Base-by-base conservation (phyloP, 306 rosid species). In the Lagenaria siceraria region DNA sequence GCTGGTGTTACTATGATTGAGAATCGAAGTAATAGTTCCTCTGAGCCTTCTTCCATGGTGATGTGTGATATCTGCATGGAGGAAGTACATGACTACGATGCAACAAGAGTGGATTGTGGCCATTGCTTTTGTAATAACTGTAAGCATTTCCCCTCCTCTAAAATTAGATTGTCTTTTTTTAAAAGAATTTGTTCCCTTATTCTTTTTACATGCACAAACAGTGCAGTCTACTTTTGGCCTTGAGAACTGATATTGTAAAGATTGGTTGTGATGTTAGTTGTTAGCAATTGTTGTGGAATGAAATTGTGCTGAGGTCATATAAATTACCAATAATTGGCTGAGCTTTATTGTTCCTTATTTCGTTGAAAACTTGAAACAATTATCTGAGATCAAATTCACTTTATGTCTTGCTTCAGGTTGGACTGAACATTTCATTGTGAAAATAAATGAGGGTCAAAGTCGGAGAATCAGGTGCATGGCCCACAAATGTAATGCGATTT, bases 361-460 rank as follows among this genome's bases (percentile, higher is more conserved):
- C 10, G 31, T 42, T 42, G 75, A 22, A 69, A 40, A 6, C 40
- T 21, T 75, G 49, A 24, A 35, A 70, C 46, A 40, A 5, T 55
- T 74, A 43, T 31, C 6, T 46, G 42, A 58, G 24, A 18, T 52
- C 38, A 21, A 79, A 31, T n/a, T 76, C 52, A 51, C 22, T 52
- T 42, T 61, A 18, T 61, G 51, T 70, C 15, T 75, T 70, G 59
- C 81, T 61, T 56, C 82, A 92, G 97, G 97, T 85, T 95, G 99
- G 99, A 90, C 88, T 12, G 89, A 82, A 59, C 97, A 95, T 86
- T 95, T 95, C 82, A 56, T 90, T 77, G 96, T 92, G 63, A 92
- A 90, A 87, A 90, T 95, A 81, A 92, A 89, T 49, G 99, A 95
- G 77, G 99, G 99, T 80, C 99, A 90, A 83, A 95, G 99, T 79